Evolutionary conservation across 257 asterid species (phyloP), one percentile per base, ranked within the genome.

Genomic region (Penstemon davidsonii): DNA sequence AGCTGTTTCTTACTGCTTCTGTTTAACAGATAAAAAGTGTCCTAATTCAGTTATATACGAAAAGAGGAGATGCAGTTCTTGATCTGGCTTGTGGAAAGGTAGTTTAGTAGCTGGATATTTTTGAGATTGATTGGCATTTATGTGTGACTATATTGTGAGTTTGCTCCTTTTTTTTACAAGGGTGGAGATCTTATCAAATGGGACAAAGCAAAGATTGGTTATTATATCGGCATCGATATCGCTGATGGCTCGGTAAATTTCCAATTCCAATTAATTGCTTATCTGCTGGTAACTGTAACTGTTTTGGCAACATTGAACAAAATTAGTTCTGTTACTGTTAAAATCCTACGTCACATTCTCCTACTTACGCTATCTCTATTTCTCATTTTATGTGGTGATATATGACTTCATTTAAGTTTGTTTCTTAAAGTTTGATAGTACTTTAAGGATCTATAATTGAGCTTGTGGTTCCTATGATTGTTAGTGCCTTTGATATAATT

Each of bases 21-120:
- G 37, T 67, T 81, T 37, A 57, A 55, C 88, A 93, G 99, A 88
- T 94, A 75, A 94, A 94, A 79, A 94, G 99, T 76, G 99, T 94
- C 62, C 77, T 94, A 79, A 91, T 94, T 81, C 99, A 94, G 74
- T 76, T 90, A 5, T 94, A 84, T 45, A 84, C 96, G 1, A 87
- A 86, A 75, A 81, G 69, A 76, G 97, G 99, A 53, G 99, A 91
- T 55, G 92, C 87, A 1, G 96, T 88, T 82, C 96, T 94, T 78
- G 99, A 94, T 87, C 84, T 94, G 79, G 97, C 97, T 62, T 91
- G 97, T 71, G 99, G 99, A 62, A 94, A 94, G 97, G 97, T 94
- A 76, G 65, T 49, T 40, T 50, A 52, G 5, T 56, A 64, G 76
- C 57, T 53, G 67, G 40, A 55, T 68, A 42, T 54, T 46, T 25